Evolutionary conservation across 305 asterid species (phyloP).

Genomic region (Fraxinus latifolia): DNA sequence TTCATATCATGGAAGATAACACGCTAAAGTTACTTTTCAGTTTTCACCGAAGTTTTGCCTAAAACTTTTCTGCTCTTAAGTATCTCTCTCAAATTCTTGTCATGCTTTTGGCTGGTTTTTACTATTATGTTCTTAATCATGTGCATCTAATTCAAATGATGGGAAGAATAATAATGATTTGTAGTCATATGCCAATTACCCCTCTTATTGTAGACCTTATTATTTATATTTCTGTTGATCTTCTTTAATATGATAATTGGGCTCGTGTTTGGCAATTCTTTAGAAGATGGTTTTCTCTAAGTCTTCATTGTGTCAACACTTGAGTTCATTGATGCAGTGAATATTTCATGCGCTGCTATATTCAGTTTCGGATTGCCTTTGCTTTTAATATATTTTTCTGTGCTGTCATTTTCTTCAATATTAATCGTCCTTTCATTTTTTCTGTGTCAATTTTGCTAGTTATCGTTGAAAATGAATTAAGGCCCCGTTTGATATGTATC

Average conservation of each 20-base stretch:
- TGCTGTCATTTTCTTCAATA: neutral
- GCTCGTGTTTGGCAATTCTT: neutral
- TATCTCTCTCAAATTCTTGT: neutral
- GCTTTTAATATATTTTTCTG: neutral
- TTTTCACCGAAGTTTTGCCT: neutral
- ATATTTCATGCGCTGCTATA: neutral
- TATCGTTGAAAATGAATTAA: neutral
- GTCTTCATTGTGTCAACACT: neutral
- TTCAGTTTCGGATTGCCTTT: neutral
- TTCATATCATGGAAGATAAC: neutral
- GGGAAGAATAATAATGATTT: neutral
- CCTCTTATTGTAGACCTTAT: neutral
- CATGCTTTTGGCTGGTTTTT: slow-evolving; percentile 3
- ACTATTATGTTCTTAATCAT: neutral
- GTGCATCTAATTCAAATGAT: neutral
- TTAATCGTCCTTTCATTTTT: neutral
- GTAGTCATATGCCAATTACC: neutral
- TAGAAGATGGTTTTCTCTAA: neutral
- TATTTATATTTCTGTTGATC: neutral
- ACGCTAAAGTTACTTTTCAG: neutral
- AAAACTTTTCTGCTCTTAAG: neutral
- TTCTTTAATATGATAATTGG: neutral
- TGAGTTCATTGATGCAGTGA: neutral
- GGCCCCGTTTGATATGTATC: no score
- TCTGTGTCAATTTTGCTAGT: neutral